Percentiles rank a stretch among this genome's conserved stretches.
phyloP scores from a whole-genome alignment of 345 rosid species.

The Fremontodendron californicum region DNA sequence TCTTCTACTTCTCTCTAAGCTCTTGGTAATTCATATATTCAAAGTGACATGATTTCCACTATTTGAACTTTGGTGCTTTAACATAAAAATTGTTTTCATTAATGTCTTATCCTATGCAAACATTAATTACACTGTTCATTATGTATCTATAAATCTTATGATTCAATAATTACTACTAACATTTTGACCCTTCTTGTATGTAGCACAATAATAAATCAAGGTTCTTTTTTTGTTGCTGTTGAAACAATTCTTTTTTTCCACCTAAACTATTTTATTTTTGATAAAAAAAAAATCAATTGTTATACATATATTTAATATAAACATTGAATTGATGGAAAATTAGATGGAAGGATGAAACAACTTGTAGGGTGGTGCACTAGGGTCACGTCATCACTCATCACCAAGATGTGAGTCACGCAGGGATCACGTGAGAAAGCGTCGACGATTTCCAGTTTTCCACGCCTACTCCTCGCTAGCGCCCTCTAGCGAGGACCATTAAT shows the following conservation, averaged over 20 bases:
- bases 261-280: no score
- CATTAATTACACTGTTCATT: background rate
- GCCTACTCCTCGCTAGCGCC: conserved; percentile 8
- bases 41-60: background rate
- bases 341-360: no score
- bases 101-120: background rate
- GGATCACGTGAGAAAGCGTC: conserved; percentile 27
- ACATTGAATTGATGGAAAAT: no score
- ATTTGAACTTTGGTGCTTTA: background rate
- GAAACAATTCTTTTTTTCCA: no score
- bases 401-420: conserved; percentile 9
- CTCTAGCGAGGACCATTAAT: conserved; percentile 23
- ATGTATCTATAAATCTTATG: background rate
- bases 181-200: background rate
- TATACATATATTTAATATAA: no score
- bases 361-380: no score
- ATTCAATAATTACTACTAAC: no score
- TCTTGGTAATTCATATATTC: background rate
- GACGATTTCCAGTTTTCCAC: conserved; percentile 25
- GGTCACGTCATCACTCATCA: conserved; percentile 8
- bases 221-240: no score
- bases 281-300: no score
- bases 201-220: no score
- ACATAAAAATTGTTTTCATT: no score
- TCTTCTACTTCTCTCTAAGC: background rate